phyloP scores from a whole-genome alignment of 2,329 filamentous ascomycete species.

The Fusarium lyarnte region DNA sequence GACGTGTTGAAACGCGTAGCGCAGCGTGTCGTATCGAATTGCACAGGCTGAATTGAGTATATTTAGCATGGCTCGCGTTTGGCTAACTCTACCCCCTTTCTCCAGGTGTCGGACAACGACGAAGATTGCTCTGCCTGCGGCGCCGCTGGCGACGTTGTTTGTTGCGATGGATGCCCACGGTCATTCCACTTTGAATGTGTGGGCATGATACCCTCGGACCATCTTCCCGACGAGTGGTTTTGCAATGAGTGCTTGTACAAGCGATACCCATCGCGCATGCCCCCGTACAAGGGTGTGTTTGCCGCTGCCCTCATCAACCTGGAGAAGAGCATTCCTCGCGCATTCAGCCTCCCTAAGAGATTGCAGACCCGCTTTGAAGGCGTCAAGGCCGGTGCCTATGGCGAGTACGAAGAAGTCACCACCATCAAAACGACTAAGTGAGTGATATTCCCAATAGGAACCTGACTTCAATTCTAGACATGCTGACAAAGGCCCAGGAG shows the following conservation, averaged over 20 bases:
- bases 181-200: slow-evolving; percentile 92
- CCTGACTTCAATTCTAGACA: not conserved
- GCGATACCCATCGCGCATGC: slow-evolving; percentile 57
- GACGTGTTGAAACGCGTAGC: slow-evolving; percentile 30
- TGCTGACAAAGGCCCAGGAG: slow-evolving; percentile 51
- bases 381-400: slow-evolving; percentile 78
- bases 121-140: slow-evolving; percentile 90
- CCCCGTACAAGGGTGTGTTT: slow-evolving; percentile 66
- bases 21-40: slow-evolving; percentile 6
- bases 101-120: slow-evolving; percentile 73
- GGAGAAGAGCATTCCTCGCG: slow-evolving; percentile 74
- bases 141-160: slow-evolving; percentile 84
- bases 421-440: slow-evolving; percentile 72
- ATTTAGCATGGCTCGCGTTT: slow-evolving; percentile 2
- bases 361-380: slow-evolving; percentile 82
- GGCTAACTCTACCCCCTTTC: slow-evolving; percentile 46
- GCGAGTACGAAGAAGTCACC: slow-evolving; percentile 79
- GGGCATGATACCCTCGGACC: slow-evolving; percentile 77
- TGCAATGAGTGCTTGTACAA: slow-evolving; percentile 76
- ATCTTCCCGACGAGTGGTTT: slow-evolving; percentile 81
- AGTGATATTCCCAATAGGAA: slow-evolving; percentile 46
- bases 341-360: slow-evolving; percentile 75
- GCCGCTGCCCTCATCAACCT: slow-evolving; percentile 70
- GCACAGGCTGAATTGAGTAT: not conserved
- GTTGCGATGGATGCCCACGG: slow-evolving; percentile 90